Conservation (phyloP, 2,329 filamentous ascomycete species). For the Penicillium sp. region DNA sequence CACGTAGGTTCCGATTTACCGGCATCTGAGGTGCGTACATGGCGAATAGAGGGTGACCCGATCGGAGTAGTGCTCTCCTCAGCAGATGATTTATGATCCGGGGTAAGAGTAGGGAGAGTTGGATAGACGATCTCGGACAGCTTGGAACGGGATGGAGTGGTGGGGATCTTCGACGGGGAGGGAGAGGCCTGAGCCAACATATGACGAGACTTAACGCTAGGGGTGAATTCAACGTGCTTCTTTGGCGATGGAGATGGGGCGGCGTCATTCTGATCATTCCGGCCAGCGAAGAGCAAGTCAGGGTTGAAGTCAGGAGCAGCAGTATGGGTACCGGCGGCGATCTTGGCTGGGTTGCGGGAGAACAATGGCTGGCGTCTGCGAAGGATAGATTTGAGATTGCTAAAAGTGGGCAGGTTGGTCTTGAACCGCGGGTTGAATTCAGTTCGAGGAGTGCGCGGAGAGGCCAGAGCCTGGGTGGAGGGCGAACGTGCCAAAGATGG, state of each 20-base stretch:
- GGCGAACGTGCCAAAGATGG: constrained; percentile 55
- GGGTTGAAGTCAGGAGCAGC: constrained; percentile 43
- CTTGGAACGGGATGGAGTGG: constrained; percentile 20
- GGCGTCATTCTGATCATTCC: constrained; percentile 28
- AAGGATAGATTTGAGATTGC: constrained; percentile 64
- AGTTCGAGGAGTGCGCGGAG: constrained; percentile 47
- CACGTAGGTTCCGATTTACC: constrained; percentile 19
- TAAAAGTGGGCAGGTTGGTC: constrained; percentile 51
- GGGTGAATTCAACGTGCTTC: constrained; percentile 81
- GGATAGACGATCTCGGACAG: constrained; percentile 37
- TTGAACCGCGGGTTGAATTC: constrained; percentile 49
- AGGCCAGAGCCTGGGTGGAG: constrained; percentile 51
- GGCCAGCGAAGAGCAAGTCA: constrained; percentile 51
- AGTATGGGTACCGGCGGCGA: constrained; percentile 60
- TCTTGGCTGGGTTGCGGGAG: constrained; percentile 58
- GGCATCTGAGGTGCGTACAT: constrained; percentile 37
- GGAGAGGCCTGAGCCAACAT: constrained; percentile 40
- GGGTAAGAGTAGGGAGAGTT: constrained; percentile 39
- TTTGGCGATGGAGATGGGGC: constrained; percentile 68
- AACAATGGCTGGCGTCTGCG: constrained; percentile 60
- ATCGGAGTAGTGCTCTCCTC: constrained; percentile 10
- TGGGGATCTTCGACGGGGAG: constrained; percentile 42
- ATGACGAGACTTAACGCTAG: constrained; percentile 58
- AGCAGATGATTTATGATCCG: constrained; percentile 27
- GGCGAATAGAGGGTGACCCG: constrained; percentile 40